Conservation (phyloP, 805 yeast genomes). For the Metschnikowia vanudenii region DNA sequence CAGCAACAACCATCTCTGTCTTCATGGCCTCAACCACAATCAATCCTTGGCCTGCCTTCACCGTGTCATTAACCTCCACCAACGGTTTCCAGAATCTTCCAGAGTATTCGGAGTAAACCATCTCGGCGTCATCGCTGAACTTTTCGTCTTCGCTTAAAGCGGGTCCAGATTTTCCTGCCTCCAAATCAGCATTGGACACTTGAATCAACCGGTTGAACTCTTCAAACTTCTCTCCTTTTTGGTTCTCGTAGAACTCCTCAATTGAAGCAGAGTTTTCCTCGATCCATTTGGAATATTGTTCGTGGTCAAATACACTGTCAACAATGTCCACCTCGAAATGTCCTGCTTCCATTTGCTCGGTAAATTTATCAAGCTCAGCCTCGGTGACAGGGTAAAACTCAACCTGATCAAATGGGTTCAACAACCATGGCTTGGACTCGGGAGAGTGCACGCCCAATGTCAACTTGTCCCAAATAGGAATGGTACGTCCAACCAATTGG, state of each 20-base stretch:
- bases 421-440: slow-evolving; percentile 75
- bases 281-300: slow-evolving; percentile 75
- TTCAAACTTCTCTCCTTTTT: slow-evolving; percentile 77
- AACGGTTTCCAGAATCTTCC: slow-evolving; percentile 96
- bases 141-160: slow-evolving; percentile 47
- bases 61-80: slow-evolving; percentile 74
- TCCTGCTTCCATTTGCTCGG: slow-evolving; percentile 79
- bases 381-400: slow-evolving; percentile 92
- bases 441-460: slow-evolving; percentile 65
- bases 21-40: slow-evolving; percentile 97
- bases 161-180: slow-evolving; percentile 45
- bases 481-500: slow-evolving; percentile 93
- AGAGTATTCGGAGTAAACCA: slow-evolving; percentile 92
- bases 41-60: slow-evolving; percentile 72
- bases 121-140: slow-evolving; percentile 74
- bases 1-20: slow-evolving; percentile 88
- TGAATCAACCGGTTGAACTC: slow-evolving; percentile 85
- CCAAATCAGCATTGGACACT: slow-evolving; percentile 73
- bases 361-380: slow-evolving; percentile 67
- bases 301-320: slow-evolving; percentile 80
- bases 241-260: slow-evolving; percentile 60
- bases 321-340: slow-evolving; percentile 70
- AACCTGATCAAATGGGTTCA: slow-evolving; percentile 89
- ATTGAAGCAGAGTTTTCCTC: slow-evolving; percentile 71
- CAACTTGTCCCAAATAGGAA: slow-evolving; percentile 97